These are phyloP conservation scores for Dillenia suffruticosa DNA, from an alignment of 164 flowering plant species.

Conservation along the genomic window DNA sequence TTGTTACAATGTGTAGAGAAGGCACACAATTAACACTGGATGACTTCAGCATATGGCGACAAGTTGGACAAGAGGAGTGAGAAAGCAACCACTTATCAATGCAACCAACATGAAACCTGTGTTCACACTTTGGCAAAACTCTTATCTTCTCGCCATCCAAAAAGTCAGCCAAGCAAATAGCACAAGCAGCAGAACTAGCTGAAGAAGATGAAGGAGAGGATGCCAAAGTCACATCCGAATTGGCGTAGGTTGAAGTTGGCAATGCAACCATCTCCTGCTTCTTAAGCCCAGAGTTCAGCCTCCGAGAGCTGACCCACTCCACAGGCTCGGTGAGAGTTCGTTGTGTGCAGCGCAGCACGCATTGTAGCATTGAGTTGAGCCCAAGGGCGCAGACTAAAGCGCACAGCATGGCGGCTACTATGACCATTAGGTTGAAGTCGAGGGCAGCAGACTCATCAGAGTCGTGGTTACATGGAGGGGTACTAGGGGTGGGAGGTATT, in stretches of 20 bases:
- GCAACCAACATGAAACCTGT: slow-evolving; percentile 33
- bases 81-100: slow-evolving; percentile 37
- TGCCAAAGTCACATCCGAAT: not conserved
- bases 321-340: slow-evolving; percentile 24
- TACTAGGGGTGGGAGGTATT: not conserved
- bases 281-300: slow-evolving; percentile 27
- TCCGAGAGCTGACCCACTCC: slow-evolving; percentile 19
- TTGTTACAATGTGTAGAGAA: slow-evolving; percentile 9
- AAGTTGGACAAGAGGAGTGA: slow-evolving; percentile 42
- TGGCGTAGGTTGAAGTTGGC: slow-evolving; percentile 28
- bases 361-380: slow-evolving; percentile 30
- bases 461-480: slow-evolving; percentile 9
- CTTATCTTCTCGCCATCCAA: slow-evolving; percentile 26
- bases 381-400: slow-evolving; percentile 35
- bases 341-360: slow-evolving; percentile 26
- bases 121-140: slow-evolving; percentile 32
- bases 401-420: slow-evolving; percentile 31
- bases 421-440: slow-evolving; percentile 20
- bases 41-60: slow-evolving; percentile 20
- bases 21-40: not conserved
- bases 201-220: slow-evolving; percentile 7
- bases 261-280: slow-evolving; percentile 29
- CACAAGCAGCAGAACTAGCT: slow-evolving; percentile 21
- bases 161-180: slow-evolving; percentile 34
- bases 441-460: not conserved